Evolutionary conservation across 2,329 filamentous ascomycete genomes (phyloP).

Genomic region (Talaromyces sp.): DNA sequence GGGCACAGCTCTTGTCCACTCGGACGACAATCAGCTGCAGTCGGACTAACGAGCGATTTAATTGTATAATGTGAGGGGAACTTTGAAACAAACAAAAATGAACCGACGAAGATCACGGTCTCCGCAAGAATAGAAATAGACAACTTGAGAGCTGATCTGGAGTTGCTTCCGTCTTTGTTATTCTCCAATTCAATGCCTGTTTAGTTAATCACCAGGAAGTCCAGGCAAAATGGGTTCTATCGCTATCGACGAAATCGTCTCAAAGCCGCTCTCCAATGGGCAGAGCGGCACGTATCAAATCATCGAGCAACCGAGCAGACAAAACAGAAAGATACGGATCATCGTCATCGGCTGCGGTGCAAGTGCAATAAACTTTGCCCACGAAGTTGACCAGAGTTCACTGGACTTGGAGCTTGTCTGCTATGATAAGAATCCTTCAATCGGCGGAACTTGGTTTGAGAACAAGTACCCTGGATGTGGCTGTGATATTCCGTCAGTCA

Average conservation of each 20-base stretch:
- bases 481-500: constrained; percentile 1
- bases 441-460: constrained; percentile 11
- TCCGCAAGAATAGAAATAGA: too few species aligned
- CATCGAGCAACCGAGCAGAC: not conserved
- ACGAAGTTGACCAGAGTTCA: not conserved
- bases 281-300: not conserved
- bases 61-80: too few species aligned
- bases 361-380: not conserved
- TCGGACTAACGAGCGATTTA: not conserved
- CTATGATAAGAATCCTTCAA: constrained; percentile 9
- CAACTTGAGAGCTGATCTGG: too few species aligned
- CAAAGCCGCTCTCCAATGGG: not conserved
- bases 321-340: constrained; percentile 9
- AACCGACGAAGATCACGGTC: too few species aligned
- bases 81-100: too few species aligned
- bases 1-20: too few species aligned
- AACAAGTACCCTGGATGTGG: constrained; percentile 10
- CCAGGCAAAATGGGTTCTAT: too few species aligned
- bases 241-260: not conserved
- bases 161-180: too few species aligned
- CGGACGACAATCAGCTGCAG: too few species aligned
- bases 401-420: not conserved
- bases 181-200: too few species aligned
- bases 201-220: not conserved
- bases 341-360: not conserved